Conservation (phyloP, 345 rosid species). For the Pistacia atlantica region DNA sequence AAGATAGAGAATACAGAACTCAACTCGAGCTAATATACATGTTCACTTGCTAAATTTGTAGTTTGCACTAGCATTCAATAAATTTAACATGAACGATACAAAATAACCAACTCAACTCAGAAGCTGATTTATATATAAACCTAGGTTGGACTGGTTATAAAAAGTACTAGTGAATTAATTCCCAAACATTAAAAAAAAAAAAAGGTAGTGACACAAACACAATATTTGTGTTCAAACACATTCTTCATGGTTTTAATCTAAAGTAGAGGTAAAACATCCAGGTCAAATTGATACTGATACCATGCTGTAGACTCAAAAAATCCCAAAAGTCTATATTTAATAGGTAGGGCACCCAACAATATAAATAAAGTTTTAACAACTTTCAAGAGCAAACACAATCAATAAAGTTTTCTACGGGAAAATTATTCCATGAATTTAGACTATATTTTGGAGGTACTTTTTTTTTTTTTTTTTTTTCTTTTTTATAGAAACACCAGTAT, state of each 20-base stretch:
- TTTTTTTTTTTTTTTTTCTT: too few relatives aligned
- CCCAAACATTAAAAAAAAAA: too few relatives aligned
- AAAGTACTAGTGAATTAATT: neutral
- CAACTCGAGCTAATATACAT: neutral
- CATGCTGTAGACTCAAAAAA: neutral
- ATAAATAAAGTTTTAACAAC: neutral
- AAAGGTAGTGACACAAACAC: too few relatives aligned
- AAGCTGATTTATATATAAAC: neutral
- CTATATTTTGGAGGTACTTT: too few relatives aligned
- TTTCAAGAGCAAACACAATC: neutral
- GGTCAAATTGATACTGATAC: neutral
- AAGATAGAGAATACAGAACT: neutral
- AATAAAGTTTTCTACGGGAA: neutral
- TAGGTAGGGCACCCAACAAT: neutral
- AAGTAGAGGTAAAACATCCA: neutral
- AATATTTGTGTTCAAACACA: too few relatives aligned
- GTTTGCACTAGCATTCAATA: constrained; percentile 6
- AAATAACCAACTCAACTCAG: neutral
- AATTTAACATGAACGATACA: neutral
- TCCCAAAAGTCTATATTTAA: neutral
- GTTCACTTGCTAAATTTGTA: neutral
- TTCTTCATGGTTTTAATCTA: too few relatives aligned
- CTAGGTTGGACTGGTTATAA: neutral
- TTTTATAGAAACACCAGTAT: too few relatives aligned
- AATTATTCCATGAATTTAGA: neutral